These are phyloP conservation scores for Pugionium cornutum DNA, from an alignment of 345 rosid species.

Conservation along the genomic window DNA sequence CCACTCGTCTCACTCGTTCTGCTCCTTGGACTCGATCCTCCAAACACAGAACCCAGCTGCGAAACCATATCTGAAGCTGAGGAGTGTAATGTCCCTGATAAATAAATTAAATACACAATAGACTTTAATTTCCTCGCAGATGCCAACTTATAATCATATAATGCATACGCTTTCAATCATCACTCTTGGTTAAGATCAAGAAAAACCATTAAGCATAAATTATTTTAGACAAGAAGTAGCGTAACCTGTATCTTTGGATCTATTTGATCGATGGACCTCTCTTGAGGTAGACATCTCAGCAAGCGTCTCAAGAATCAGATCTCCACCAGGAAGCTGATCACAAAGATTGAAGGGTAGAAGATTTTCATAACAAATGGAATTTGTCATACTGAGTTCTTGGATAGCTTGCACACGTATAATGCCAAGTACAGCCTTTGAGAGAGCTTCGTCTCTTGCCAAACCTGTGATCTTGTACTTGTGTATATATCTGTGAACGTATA, in stretches of 20 bases:
- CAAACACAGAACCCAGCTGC: constrained; percentile 71
- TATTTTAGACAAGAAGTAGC: constrained; percentile 5
- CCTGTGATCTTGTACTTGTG: constrained; percentile 65
- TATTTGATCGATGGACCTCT: constrained; percentile 52
- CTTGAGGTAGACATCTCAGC: constrained; percentile 65
- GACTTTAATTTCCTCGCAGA: neutral
- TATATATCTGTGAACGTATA: constrained; percentile 71
- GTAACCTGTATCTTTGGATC: constrained; percentile 47
- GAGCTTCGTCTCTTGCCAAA: constrained; percentile 66
- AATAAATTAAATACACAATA: constrained; percentile 9
- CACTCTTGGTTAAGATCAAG: constrained; percentile 22
- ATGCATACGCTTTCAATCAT: constrained; percentile 1
- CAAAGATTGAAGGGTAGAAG: constrained; percentile 90
- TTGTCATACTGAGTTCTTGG: constrained; percentile 59
- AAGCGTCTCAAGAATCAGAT: constrained; percentile 82
- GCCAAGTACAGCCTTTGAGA: constrained; percentile 87
- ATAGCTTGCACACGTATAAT: constrained; percentile 79
- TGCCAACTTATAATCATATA: neutral
- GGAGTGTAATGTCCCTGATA: constrained; percentile 52
- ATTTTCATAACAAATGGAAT: constrained; percentile 45
- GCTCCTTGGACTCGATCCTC: constrained; percentile 62
- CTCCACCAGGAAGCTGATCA: constrained; percentile 97
- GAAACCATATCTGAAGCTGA: constrained; percentile 82
- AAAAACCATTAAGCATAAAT: neutral
- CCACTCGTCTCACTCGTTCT: constrained; percentile 34